These are phyloP conservation scores for Cercospora janseana DNA, from an alignment of 2,329 filamentous ascomycete species.

Conservation along the genomic window DNA sequence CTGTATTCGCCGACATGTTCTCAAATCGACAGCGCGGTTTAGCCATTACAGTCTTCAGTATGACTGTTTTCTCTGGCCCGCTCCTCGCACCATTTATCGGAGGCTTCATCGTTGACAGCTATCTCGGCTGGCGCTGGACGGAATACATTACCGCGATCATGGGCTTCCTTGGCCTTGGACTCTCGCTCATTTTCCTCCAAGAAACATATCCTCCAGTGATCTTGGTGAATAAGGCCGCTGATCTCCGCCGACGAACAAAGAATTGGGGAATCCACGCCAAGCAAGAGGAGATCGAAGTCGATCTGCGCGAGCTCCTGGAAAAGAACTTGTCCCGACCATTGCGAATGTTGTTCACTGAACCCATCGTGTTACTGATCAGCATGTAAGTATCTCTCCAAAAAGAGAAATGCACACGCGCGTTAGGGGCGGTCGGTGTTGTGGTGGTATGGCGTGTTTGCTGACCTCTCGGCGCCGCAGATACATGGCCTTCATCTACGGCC, in stretches of 20 bases:
- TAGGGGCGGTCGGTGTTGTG: too few relatives aligned
- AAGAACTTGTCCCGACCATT: slow-evolving; percentile 44
- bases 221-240: slow-evolving; percentile 55
- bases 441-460: too few relatives aligned
- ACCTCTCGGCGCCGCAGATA: too few relatives aligned
- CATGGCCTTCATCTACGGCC: slow-evolving; percentile 41
- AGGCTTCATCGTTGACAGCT: slow-evolving; percentile 36
- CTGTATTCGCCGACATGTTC: slow-evolving; percentile 46
- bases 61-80: slow-evolving; percentile 39
- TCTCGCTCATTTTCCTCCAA: slow-evolving; percentile 54
- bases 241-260: slow-evolving; percentile 54
- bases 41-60: slow-evolving; percentile 40
- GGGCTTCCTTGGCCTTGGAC: slow-evolving; percentile 51
- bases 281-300: slow-evolving; percentile 43
- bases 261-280: slow-evolving; percentile 60
- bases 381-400: too few relatives aligned
- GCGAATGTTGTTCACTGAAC: slow-evolving; percentile 51
- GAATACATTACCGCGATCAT: slow-evolving; percentile 54
- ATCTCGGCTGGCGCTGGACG: slow-evolving; percentile 53
- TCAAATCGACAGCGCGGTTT: slow-evolving; percentile 35
- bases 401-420: too few relatives aligned
- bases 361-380: slow-evolving; percentile 49
- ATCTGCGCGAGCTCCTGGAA: slow-evolving; percentile 38
- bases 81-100: slow-evolving; percentile 36
- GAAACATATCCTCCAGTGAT: slow-evolving; percentile 61